phyloP scores from a whole-genome alignment of 331 rosid genomes.

The Cydonia oblonga region DNA sequence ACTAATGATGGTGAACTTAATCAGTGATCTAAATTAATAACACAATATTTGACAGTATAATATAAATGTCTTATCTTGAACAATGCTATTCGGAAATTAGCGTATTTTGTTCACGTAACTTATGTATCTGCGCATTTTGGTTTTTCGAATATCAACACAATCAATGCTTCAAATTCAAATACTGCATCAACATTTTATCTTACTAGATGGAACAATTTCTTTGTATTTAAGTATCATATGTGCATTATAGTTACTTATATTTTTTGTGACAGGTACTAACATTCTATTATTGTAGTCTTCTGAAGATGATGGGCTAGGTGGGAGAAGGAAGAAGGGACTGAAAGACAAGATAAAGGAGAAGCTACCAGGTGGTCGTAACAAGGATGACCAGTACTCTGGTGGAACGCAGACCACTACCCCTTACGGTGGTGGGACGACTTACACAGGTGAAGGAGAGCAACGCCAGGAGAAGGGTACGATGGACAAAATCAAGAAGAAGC shows the following conservation, averaged over 20 bases:
- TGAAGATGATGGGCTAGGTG: constrained; percentile 38
- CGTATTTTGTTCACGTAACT: too few relatives aligned
- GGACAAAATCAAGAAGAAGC: constrained; percentile 11
- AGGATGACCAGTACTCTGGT: neutral
- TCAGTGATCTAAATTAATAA: too few relatives aligned
- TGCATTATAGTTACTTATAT: neutral
- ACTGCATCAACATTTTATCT: too few relatives aligned
- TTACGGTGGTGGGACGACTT: neutral
- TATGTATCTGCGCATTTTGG: too few relatives aligned
- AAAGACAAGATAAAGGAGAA: constrained; percentile 28
- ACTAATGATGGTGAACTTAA: too few relatives aligned
- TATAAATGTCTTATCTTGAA: too few relatives aligned
- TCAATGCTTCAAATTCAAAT: too few relatives aligned
- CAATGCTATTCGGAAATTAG: too few relatives aligned
- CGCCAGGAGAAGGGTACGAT: neutral
- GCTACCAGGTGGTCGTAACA: constrained; percentile 17
- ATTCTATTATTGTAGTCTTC: constrained; percentile 6
- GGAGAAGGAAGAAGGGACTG: constrained; percentile 33
- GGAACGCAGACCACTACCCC: neutral
- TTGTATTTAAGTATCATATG: neutral
- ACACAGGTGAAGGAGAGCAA: neutral
- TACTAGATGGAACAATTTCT: too few relatives aligned
- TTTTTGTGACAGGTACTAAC: too few relatives aligned
- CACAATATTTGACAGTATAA: too few relatives aligned
- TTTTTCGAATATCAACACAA: too few relatives aligned